phyloP scores from a whole-genome alignment of 164 flowering plant species.

The Echeveria elegans region DNA sequence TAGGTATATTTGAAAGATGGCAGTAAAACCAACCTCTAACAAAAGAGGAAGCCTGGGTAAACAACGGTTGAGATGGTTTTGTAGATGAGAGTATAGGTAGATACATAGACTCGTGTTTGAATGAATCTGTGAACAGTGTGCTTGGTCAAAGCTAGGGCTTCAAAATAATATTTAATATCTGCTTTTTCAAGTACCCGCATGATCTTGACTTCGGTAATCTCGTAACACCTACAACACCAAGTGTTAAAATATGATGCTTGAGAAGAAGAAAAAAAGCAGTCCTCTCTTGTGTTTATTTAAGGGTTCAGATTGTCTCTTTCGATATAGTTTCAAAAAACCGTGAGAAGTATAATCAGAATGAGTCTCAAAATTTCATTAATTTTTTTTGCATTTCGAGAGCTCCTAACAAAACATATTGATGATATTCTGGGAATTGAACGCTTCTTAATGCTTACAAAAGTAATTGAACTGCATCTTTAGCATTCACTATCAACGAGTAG shows the following conservation, averaged over 20 bases:
- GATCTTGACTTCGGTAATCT: neutral
- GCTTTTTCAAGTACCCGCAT: neutral
- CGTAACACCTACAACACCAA: neutral
- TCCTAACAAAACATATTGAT: too few relatives aligned
- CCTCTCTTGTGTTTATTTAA: neutral
- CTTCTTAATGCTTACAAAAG: too few relatives aligned
- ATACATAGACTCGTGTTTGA: neutral
- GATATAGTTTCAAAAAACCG: neutral
- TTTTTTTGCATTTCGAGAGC: too few relatives aligned
- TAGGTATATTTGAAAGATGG: neutral
- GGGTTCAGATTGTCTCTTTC: neutral
- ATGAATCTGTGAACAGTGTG: constrained; percentile 1
- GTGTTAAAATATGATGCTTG: neutral
- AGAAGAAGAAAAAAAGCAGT: neutral
- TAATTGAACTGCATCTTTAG: too few relatives aligned
- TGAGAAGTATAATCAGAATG: neutral
- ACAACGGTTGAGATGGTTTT: neutral
- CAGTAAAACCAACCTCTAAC: neutral
- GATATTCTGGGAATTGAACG: too few relatives aligned
- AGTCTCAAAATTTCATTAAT: too few relatives aligned
- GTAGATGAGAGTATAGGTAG: neutral
- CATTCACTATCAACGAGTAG: too few relatives aligned
- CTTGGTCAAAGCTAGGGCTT: constrained; percentile 4
- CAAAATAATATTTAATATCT: neutral
- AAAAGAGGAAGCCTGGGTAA: neutral